Percentiles rank a stretch among this genome's conserved stretches.
Evolutionary conservation across 805 yeast genomes (phyloP).

Genomic region (Crinitomyces ghanaensis): DNA sequence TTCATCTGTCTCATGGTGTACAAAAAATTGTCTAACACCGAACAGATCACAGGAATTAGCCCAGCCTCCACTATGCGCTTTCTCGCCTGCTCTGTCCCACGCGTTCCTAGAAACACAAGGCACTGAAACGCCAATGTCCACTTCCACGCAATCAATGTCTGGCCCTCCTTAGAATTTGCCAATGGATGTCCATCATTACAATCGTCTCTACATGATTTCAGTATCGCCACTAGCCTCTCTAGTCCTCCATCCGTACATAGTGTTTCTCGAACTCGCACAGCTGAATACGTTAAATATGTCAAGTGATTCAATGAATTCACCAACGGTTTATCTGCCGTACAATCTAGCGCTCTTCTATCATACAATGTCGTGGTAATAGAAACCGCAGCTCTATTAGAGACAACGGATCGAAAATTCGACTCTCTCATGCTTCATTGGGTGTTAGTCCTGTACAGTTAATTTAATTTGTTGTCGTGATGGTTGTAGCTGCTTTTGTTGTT

Average conservation of each 20-base stretch:
- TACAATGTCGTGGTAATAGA: slow-evolving; percentile 80
- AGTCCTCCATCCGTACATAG: slow-evolving; percentile 84
- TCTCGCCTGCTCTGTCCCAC: slow-evolving; percentile 82
- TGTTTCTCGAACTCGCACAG: slow-evolving; percentile 84
- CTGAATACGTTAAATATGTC: slow-evolving; percentile 74
- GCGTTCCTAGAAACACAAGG: slow-evolving; percentile 77
- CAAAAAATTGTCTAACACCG: slow-evolving; percentile 80
- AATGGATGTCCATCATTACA: neutral
- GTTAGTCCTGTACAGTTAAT: neutral
- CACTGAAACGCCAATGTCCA: slow-evolving; percentile 96
- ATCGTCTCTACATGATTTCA: slow-evolving; percentile 58
- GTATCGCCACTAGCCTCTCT: slow-evolving; percentile 73
- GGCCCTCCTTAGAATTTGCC: slow-evolving; percentile 1
- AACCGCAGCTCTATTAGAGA: slow-evolving; percentile 82
- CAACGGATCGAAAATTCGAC: slow-evolving; percentile 68
- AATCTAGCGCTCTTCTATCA: slow-evolving; percentile 86
- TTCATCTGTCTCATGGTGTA: slow-evolving; percentile 7
- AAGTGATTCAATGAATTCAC: slow-evolving; percentile 86
- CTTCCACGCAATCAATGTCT: slow-evolving; percentile 75
- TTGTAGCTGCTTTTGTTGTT: neutral
- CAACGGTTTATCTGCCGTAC: slow-evolving; percentile 78
- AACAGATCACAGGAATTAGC: slow-evolving; percentile 78
- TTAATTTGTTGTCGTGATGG: neutral
- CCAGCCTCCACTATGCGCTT: slow-evolving; percentile 87
- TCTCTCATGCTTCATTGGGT: slow-evolving; percentile 54